Conservation (phyloP, 345 rosid species). For the Sonneratia alba region DNA sequence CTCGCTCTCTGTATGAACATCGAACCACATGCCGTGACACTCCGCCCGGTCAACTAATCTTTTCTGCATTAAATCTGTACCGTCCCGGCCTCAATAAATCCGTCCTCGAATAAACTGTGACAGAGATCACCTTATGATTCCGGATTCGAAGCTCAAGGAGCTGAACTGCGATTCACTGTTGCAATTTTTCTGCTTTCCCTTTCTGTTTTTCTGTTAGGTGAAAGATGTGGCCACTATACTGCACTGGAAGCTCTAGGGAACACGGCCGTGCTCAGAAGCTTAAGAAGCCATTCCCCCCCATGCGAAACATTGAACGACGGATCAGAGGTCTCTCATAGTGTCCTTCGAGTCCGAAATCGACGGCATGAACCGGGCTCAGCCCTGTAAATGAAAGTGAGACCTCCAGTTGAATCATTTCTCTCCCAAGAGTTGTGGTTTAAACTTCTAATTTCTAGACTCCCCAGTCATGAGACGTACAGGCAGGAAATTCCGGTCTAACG, state of each 20-base stretch:
- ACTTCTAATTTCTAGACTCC: not conserved
- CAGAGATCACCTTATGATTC: not conserved
- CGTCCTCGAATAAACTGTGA: slow-evolving; percentile 1
- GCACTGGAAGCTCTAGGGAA: slow-evolving; percentile 83
- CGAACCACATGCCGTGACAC: slow-evolving; percentile 10
- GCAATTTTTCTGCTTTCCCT: slow-evolving; percentile 14
- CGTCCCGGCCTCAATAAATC: not conserved
- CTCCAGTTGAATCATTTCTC: not conserved
- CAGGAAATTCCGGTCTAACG: not conserved
- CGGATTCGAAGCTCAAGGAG: not conserved
- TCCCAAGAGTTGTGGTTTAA: not conserved
- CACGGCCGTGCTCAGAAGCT: not conserved
- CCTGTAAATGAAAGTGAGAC: not conserved
- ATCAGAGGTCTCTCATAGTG: slow-evolving; percentile 15
- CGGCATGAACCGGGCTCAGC: not conserved
- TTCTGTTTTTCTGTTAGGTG: slow-evolving; percentile 53
- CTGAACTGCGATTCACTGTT: slow-evolving; percentile 24
- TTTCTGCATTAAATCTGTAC: slow-evolving; percentile 3
- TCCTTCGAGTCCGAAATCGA: slow-evolving; percentile 1
- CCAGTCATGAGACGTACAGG: not conserved
- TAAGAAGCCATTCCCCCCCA: not conserved
- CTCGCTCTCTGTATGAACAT: slow-evolving; percentile 71
- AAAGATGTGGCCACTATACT: slow-evolving; percentile 99
- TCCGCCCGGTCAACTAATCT: not conserved
- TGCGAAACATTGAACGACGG: not conserved